A percentile compares a stretch with the other conserved stretches of the same genome.
These are phyloP conservation scores for Ustilago sp. DNA, from an alignment of 1,284 basidiomycete species.

Conservation along the genomic window DNA sequence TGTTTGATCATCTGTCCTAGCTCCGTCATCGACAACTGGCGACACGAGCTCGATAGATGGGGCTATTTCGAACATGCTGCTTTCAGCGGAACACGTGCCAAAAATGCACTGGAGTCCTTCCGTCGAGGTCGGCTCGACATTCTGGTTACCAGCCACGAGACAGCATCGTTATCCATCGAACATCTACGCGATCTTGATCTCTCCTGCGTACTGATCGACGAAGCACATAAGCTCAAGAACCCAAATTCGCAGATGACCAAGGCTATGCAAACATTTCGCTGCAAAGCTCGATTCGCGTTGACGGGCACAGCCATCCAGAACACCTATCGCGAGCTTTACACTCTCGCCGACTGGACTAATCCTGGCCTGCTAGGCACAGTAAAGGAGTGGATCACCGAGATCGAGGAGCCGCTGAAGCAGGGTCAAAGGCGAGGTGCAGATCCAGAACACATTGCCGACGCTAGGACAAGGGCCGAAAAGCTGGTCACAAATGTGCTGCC, in stretches of 20 bases:
- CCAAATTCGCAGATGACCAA: constrained; percentile 74
- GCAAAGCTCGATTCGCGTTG: constrained; percentile 78
- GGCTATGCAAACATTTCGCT: constrained; percentile 77
- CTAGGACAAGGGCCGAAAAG: constrained; percentile 64
- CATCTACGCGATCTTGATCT: constrained; percentile 76
- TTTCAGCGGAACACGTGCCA: constrained; percentile 29
- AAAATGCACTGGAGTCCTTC: constrained; percentile 31
- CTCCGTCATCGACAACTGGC: constrained; percentile 83
- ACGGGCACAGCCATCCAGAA: constrained; percentile 88
- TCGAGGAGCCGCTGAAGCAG: constrained; percentile 72
- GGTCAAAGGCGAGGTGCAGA: constrained; percentile 76
- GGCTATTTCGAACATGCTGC: constrained; percentile 65
- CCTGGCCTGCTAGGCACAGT: constrained; percentile 37
- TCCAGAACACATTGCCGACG: constrained; percentile 76
- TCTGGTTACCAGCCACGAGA: constrained; percentile 38
- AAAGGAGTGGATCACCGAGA: constrained; percentile 45
- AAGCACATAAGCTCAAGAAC: constrained; percentile 85
- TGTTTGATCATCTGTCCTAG: constrained; percentile 82
- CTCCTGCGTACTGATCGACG: constrained; percentile 76
- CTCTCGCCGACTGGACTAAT: constrained; percentile 68
- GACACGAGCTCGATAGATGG: constrained; percentile 79
- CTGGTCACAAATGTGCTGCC: constrained; percentile 79
- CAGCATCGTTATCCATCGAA: constrained; percentile 75
- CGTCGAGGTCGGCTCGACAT: constrained; percentile 83
- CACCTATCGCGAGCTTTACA: constrained; percentile 84